Conservation (phyloP, 2,329 filamentous ascomycete genomes). For the Aspergillus tamarii region DNA sequence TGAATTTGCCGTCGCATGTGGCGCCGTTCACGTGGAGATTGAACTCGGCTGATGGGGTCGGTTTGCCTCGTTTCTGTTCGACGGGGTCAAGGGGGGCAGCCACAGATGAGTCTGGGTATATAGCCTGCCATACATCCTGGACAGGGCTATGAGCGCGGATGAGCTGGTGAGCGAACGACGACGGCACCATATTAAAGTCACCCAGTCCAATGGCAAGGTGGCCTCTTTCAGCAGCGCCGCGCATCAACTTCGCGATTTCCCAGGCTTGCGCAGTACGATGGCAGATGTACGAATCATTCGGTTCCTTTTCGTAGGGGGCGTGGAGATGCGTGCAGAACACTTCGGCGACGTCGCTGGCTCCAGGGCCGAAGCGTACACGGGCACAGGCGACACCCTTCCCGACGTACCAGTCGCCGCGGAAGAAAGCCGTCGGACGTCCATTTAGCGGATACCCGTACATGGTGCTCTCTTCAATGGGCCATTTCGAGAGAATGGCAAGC, state of each 20-base stretch:
- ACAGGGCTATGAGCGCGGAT: slow-evolving; percentile 78
- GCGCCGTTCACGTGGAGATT: slow-evolving; percentile 82
- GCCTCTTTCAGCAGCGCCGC: slow-evolving; percentile 76
- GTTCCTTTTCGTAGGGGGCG: slow-evolving; percentile 80
- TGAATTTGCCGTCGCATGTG: slow-evolving; percentile 82
- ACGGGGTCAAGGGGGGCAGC: slow-evolving; percentile 70
- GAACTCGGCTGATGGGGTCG: slow-evolving; percentile 74
- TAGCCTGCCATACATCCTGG: slow-evolving; percentile 78
- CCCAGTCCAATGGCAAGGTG: slow-evolving; percentile 84
- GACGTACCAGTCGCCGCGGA: slow-evolving; percentile 92
- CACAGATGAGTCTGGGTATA: slow-evolving; percentile 82
- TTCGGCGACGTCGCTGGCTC: slow-evolving; percentile 70
- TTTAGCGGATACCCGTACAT: slow-evolving; percentile 91
- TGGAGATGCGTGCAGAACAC: slow-evolving; percentile 94
- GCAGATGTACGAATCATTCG: slow-evolving; percentile 82
- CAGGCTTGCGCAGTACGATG: slow-evolving; percentile 92
- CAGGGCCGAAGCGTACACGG: slow-evolving; percentile 70
- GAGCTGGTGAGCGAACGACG: slow-evolving; percentile 80
- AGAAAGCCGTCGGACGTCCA: slow-evolving; percentile 90
- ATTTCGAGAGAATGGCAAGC: slow-evolving; percentile 83
- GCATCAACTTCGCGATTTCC: slow-evolving; percentile 89
- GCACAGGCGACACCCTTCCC: slow-evolving; percentile 92
- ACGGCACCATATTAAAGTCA: slow-evolving; percentile 96
- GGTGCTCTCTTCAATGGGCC: slow-evolving; percentile 86
- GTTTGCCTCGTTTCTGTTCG: slow-evolving; percentile 67